Base-by-base conservation (phyloP, 768 basidiomycete genomes). In the Leccinellum luteum region DNA sequence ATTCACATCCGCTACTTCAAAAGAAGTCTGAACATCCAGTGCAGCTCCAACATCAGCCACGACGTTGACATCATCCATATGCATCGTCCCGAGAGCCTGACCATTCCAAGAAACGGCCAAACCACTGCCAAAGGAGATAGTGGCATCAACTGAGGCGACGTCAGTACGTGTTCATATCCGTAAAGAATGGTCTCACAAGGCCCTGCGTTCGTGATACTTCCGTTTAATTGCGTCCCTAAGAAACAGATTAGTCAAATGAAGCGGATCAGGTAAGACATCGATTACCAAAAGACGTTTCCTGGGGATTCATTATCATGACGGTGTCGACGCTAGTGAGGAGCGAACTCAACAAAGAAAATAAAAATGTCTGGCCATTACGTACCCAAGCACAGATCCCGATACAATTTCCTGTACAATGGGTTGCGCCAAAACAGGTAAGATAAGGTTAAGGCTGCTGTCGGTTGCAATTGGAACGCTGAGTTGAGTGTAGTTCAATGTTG, bases 381-480 rank as follows among this genome's bases (percentile, higher is more conserved):
- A 85, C 86, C 82, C 79, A 50, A 90, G 69, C 8, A 75, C 68
- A 17, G 85, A 81, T 17, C 76, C 82, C 6, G 79, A 75, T 43
- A 90, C 85, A 55, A 90, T 79, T 59, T 81, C 83, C 68, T 90
- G 86, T 6, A 90, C 88, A 55, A 91, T 89, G 4, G 89, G 89
- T 52, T 82, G 77, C 0, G 89, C 89, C 56, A 91, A 79, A 43
- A 87, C 65, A 6, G 87, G 89, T 6, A 91, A 75, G 52, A 90
- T 82, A 34, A 86, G 69, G 60, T 86, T 75, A 55, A 90, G 74
- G 45, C 77, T 83, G 17, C 78, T 66, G 65, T 89, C 89, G 0
- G 89, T 90, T 25, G 71, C 65, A 17, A 82, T 85, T 1, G 82
- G 78, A 17, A 91, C 78, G 44, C 67, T 69, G 27, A 64, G 63